Evolutionary conservation across 2,329 filamentous ascomycete genomes (phyloP).

Genomic region (Epichloe glyceriae): DNA sequence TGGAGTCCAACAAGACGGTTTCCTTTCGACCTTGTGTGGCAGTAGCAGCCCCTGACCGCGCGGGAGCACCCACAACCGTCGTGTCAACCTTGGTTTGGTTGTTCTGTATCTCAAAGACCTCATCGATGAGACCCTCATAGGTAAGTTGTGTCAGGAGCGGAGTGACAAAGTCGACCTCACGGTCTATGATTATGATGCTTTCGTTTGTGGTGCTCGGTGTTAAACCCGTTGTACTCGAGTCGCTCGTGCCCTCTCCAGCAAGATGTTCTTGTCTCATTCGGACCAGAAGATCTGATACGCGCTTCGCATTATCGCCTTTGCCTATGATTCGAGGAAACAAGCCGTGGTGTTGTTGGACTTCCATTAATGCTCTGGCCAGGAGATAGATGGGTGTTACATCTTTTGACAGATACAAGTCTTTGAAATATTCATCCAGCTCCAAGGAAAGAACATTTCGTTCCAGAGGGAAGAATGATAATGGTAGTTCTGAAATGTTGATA

Average conservation of each 20-base stretch:
- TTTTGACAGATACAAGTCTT: slow-evolving; percentile 77
- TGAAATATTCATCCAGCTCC: slow-evolving; percentile 77
- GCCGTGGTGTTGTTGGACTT: slow-evolving; percentile 79
- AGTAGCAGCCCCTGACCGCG: slow-evolving; percentile 45
- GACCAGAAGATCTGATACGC: slow-evolving; percentile 71
- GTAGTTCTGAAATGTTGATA: slow-evolving; percentile 75
- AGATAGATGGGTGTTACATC: slow-evolving; percentile 86
- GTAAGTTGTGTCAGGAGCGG: slow-evolving; percentile 87
- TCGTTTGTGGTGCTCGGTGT: slow-evolving; percentile 81
- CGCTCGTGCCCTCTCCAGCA: slow-evolving; percentile 61
- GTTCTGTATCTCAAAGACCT: slow-evolving; percentile 80
- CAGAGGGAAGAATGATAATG: slow-evolving; percentile 79
- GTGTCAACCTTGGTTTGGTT: slow-evolving; percentile 91
- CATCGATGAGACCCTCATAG: slow-evolving; percentile 91
- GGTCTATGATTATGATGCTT: slow-evolving; percentile 86
- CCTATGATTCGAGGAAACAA: slow-evolving; percentile 90
- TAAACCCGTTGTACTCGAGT: slow-evolving; percentile 50
- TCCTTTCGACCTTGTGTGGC: slow-evolving; percentile 57
- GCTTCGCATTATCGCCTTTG: slow-evolving; percentile 88
- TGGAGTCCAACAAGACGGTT: slow-evolving; percentile 78
- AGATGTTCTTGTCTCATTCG: slow-evolving; percentile 85
- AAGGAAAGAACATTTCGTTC: slow-evolving; percentile 86
- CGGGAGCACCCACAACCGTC: slow-evolving; percentile 67
- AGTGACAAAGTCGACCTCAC: slow-evolving; percentile 88
- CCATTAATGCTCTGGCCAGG: slow-evolving; percentile 85